A percentile compares a stretch with the other conserved stretches of the same genome.
Conservation (phyloP, 768 basidiomycete species). For the Pisolithus marmoratus region DNA sequence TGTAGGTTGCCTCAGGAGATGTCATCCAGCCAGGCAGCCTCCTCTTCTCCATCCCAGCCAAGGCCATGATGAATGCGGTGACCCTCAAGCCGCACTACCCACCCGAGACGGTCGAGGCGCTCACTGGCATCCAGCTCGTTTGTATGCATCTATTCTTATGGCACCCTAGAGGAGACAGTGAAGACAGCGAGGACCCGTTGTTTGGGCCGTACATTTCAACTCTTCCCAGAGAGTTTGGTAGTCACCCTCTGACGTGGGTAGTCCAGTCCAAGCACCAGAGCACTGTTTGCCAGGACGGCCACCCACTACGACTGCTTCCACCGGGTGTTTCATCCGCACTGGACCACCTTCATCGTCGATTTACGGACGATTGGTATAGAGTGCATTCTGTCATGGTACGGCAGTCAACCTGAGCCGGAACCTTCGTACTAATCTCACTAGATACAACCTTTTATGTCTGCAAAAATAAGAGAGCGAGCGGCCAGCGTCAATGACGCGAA, state of each 20-base stretch:
- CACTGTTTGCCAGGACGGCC: slow-evolving; percentile 10
- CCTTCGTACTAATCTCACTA: neutral
- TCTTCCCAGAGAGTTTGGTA: slow-evolving; percentile 65
- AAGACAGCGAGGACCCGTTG: slow-evolving; percentile 44
- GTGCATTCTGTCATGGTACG: slow-evolving; percentile 51
- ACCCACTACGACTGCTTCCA: slow-evolving; percentile 44
- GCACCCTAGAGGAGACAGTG: slow-evolving; percentile 36
- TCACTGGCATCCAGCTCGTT: slow-evolving; percentile 70
- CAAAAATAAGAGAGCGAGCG: neutral
- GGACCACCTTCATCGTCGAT: slow-evolving; percentile 40
- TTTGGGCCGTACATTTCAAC: slow-evolving; percentile 78
- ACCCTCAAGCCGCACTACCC: slow-evolving; percentile 65
- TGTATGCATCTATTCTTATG: slow-evolving; percentile 76
- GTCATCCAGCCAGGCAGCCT: slow-evolving; percentile 42
- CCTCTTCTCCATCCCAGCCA: slow-evolving; percentile 67
- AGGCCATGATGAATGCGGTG: slow-evolving; percentile 63
- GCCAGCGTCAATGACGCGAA: slow-evolving; percentile 4
- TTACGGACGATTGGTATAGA: slow-evolving; percentile 53
- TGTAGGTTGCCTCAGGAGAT: neutral
- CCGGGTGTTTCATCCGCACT: slow-evolving; percentile 39
- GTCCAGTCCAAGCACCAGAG: slow-evolving; percentile 24
- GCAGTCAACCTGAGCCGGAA: neutral
- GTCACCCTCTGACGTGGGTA: slow-evolving; percentile 81
- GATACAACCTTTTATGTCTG: slow-evolving; percentile 2
- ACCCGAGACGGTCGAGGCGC: slow-evolving; percentile 13